phyloP scores from a whole-genome alignment of 1,284 basidiomycete species.

The Malassezia slooffiae region DNA sequence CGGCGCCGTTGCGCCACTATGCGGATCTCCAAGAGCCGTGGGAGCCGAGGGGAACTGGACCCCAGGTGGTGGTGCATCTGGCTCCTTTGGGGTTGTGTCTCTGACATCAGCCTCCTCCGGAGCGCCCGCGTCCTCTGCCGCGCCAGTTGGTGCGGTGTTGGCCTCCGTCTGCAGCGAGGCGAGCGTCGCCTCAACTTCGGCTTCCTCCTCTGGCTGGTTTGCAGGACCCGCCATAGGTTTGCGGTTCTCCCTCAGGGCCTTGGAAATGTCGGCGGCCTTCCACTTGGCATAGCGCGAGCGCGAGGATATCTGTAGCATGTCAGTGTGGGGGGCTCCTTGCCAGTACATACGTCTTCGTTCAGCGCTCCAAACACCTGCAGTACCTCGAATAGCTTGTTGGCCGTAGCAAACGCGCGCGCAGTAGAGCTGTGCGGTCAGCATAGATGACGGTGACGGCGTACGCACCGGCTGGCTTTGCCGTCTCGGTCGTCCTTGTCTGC shows the following conservation, averaged over 20 bases:
- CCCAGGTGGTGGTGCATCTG: too few relatives aligned
- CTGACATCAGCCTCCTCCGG: too few relatives aligned
- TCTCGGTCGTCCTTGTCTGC: slow-evolving; percentile 85
- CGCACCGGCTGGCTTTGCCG: slow-evolving; percentile 63
- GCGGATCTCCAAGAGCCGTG: too few relatives aligned
- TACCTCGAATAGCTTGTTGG: slow-evolving; percentile 73
- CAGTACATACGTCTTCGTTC: slow-evolving; percentile 39
- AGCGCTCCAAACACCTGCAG: slow-evolving; percentile 60
- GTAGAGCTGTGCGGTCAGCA: slow-evolving; percentile 54
- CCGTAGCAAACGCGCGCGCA: slow-evolving; percentile 75
- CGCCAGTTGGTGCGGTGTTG: too few relatives aligned
- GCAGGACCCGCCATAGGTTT: slow-evolving; percentile 27
- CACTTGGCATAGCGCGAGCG: slow-evolving; percentile 82
- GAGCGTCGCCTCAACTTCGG: slow-evolving; percentile 1
- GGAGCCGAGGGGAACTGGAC: too few relatives aligned
- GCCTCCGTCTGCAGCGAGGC: neutral
- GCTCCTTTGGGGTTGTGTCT: too few relatives aligned
- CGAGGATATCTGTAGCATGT: slow-evolving; percentile 54
- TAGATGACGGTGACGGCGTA: slow-evolving; percentile 5
- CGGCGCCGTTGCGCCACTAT: too few relatives aligned
- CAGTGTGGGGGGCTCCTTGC: neutral
- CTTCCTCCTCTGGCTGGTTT: slow-evolving; percentile 8
- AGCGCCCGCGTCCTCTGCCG: too few relatives aligned
- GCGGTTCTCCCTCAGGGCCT: slow-evolving; percentile 66
- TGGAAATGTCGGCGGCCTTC: slow-evolving; percentile 80